These are phyloP conservation scores for Bathelium albidoporum DNA, from an alignment of 495 filamentous ascomycete species.

Conservation along the genomic window DNA sequence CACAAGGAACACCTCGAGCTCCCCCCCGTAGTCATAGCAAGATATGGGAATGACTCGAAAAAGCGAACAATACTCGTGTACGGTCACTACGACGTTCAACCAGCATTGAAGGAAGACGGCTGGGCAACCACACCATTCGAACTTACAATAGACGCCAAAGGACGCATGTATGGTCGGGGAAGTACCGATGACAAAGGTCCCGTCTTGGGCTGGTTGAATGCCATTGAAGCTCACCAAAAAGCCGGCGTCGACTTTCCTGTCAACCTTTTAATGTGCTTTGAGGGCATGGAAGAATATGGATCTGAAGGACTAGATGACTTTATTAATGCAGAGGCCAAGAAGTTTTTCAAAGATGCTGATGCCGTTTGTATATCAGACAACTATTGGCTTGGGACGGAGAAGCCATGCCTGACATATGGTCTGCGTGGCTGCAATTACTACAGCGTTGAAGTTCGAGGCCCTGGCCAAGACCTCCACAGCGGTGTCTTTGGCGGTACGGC, in stretches of 20 bases:
- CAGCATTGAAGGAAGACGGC: conserved; percentile 83
- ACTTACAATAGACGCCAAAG: conserved; percentile 77
- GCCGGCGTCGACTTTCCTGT: conserved; percentile 91
- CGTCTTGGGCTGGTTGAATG: conserved; percentile 94
- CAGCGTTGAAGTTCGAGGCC: conserved; percentile 73
- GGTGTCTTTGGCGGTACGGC: conserved; percentile 94
- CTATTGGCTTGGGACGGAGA: conserved; percentile 99
- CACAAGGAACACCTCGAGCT: conserved; percentile 81
- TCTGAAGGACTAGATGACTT: conserved; percentile 94
- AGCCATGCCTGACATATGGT: conserved; percentile 94
- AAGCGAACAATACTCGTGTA: conserved; percentile 96
- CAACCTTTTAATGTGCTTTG: conserved; percentile 98
- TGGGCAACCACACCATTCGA: conserved; percentile 96
- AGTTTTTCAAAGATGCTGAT: conserved; percentile 88
- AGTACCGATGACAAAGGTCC: conserved; percentile 98
- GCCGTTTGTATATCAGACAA: conserved; percentile 99
- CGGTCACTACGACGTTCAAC: conserved; percentile 98
- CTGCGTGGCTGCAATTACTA: conserved; percentile 98
- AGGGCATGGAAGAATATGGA: conserved; percentile 99
- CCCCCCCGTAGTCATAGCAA: conserved; percentile 81
- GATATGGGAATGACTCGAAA: conserved; percentile 80
- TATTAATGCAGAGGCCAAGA: conserved; percentile 74
- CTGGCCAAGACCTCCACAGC: conserved; percentile 87
- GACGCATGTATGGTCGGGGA: conserved; percentile 89
- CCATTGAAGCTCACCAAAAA: conserved; percentile 92